These are phyloP conservation scores for Colletotrichum siamense DNA, from an alignment of 2,329 filamentous ascomycete species.

Conservation along the genomic window DNA sequence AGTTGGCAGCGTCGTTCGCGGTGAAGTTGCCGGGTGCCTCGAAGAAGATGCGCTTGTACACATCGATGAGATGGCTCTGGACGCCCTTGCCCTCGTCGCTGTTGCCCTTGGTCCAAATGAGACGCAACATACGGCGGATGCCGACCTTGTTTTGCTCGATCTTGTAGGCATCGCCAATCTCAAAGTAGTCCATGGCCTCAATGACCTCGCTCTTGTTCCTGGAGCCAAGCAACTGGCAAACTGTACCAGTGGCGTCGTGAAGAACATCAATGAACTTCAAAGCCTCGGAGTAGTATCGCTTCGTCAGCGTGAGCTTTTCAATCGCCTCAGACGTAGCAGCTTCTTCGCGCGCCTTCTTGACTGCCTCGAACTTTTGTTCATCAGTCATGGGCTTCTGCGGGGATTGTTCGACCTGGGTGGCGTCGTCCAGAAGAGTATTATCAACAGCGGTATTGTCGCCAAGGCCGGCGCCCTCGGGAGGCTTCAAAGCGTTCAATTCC, in stretches of 20 bases:
- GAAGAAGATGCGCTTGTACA: constrained; percentile 95
- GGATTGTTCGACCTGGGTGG: constrained; percentile 75
- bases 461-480: constrained; percentile 76
- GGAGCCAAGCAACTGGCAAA: constrained; percentile 88
- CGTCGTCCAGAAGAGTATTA: constrained; percentile 82
- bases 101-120: constrained; percentile 99
- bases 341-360: constrained; percentile 84
- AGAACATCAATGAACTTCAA: constrained; percentile 92
- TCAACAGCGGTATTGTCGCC: constrained; percentile 77
- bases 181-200: constrained; percentile 98
- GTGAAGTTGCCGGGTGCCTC: constrained; percentile 90
- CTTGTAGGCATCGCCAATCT: constrained; percentile 93
- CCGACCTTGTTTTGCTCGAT: constrained; percentile 91
- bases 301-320: constrained; percentile 84
- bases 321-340: constrained; percentile 89
- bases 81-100: constrained; percentile 99
- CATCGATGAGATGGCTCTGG: constrained; percentile 94
- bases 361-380: constrained; percentile 74
- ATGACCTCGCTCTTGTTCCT: constrained; percentile 99
- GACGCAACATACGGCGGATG: constrained; percentile 91
- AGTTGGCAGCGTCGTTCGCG: constrained; percentile 90
- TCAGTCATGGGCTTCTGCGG: constrained; percentile 74
- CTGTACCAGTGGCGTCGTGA: constrained; percentile 78
- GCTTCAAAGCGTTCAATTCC: constrained; percentile 81
- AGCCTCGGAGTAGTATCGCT: constrained; percentile 92